Conservation (phyloP, 176 grass and related monocot genomes). For the Miscanthus lutarioriparius region DNA sequence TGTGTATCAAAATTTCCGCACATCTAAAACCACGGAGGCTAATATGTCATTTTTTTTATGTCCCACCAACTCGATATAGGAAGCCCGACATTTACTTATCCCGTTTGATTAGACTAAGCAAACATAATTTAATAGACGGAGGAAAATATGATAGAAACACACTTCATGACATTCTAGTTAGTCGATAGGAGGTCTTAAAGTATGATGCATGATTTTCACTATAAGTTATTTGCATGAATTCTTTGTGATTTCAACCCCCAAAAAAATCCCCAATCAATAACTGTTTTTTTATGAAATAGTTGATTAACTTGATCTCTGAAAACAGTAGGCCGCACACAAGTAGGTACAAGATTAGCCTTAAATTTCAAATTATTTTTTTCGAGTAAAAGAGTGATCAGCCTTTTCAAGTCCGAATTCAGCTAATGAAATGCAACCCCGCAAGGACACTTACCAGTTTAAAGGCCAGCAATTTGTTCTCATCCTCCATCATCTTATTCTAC, state of each 20-base stretch:
- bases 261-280: not conserved
- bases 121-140: not conserved
- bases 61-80: not conserved
- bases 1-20: not conserved
- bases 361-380: not conserved
- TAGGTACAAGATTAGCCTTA: not conserved
- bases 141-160: not conserved
- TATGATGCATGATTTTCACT: not conserved
- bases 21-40: not conserved
- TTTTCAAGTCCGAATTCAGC: conserved; percentile 9
- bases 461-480: conserved; percentile 85
- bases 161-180: not conserved
- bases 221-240: not conserved
- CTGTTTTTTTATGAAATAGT: conserved; percentile 7
- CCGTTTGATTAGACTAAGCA: not conserved
- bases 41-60: not conserved
- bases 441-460: conserved; percentile 65
- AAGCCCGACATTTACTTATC: not conserved
- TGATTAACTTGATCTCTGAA: not conserved
- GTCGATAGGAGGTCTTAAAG: not conserved
- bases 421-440: not conserved
- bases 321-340: not conserved
- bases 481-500: conserved; percentile 77
- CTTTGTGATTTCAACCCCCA: not conserved
- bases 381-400: not conserved